Base-by-base conservation (phyloP, 805 yeast genomes). In the Brettanomyces bruxellensis region DNA sequence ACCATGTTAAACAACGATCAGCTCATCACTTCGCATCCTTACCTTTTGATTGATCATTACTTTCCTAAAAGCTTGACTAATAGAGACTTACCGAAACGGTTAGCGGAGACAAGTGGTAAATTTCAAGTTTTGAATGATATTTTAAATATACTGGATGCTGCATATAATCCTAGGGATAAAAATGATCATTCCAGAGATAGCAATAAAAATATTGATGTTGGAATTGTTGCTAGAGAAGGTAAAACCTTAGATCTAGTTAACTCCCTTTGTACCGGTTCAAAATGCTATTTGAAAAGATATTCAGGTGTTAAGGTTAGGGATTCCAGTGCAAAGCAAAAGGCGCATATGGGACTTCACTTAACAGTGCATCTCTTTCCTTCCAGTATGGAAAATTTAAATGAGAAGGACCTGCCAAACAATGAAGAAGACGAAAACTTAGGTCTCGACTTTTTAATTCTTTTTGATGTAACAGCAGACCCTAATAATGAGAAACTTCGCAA, bases 11-110 rank as follows among this genome's bases (percentile, higher is more conserved):
- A 76, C 48, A 89, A 90, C 64, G 78, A 90, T 40, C 83, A 82
- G 60, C 70, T 83, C 25, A 93, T 90, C 2, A 80, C 95, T 24
- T 79, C 91, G 0, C 99, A 91, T 65, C 98, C 98, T 0, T 90
- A 84, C 56, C 64, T 91, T 43, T 66, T 91, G 44, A 86, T 91
- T 45, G 82, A 81, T 48, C 95, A 90, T 60, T 81, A 83, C 55
- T 76, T 87, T 73, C 98, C 98, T 13, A 86, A 83, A 62, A 80
- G 81, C 50, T 68, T 86, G 50, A 73, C 77, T 9, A 78, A 79
- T 40, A 80, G 82, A 61, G 93, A 86, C 56, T 76, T 81, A 48
- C 86, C 93, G 6, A 67, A 66, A 41, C 76, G 86, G 61, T 58
- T 88, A 43, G 80, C 82, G 4, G 87, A 84, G 41, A 82, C 91